Base-by-base conservation (phyloP, 2,329 filamentous ascomycete genomes). In the Aotearoamyces nothofagi region DNA sequence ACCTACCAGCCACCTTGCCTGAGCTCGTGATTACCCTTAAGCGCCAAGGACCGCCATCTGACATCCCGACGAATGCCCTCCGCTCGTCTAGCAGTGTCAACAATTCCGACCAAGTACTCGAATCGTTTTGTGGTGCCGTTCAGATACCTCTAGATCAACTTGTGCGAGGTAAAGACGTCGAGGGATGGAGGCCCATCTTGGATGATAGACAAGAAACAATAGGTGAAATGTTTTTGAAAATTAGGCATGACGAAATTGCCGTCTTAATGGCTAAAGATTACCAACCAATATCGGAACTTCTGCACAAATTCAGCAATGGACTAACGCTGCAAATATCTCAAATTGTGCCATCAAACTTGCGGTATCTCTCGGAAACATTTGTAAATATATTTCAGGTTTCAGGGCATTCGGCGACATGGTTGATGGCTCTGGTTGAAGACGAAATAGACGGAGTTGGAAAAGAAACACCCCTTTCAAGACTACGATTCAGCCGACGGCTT, bases 301-400 rank as follows among this genome's bases (percentile, higher is more conserved):
- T 98, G 15, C 84, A 94, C 45, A 72, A 75, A 5, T 94, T 96
- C 49, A 72, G 73, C 22, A 78, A 79, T 17, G 80, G 81, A 0
- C 59, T 98, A 32, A 94, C 87, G 0, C 64, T 81, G 20, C 79
- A 92, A 48, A 80, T 98, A 40, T 75, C 83, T 3, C 70, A 80
- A 24, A 69, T 79, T 32, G 63, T 94, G 31, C 78, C 83, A 1
- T 69, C 73, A 3, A 79, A 83, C 44, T 60, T 94, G 17, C 78
- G 78, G 30, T 66, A 71, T n/a, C 53, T 96, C 6, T 80, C 84
- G 2, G 86, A 94, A 47, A 74, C 79, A 15, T 70, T 96, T 20
- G 58, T 96, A 38, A 92, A 96, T 49, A 92, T 98, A 29, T 98
- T 87, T 44, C 90, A 98, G 47, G 86, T 92, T 3, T 87, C 84